Evolutionary conservation across 495 filamentous ascomycete genomes (phyloP).

Genomic region (Penicillium chermesinum): DNA sequence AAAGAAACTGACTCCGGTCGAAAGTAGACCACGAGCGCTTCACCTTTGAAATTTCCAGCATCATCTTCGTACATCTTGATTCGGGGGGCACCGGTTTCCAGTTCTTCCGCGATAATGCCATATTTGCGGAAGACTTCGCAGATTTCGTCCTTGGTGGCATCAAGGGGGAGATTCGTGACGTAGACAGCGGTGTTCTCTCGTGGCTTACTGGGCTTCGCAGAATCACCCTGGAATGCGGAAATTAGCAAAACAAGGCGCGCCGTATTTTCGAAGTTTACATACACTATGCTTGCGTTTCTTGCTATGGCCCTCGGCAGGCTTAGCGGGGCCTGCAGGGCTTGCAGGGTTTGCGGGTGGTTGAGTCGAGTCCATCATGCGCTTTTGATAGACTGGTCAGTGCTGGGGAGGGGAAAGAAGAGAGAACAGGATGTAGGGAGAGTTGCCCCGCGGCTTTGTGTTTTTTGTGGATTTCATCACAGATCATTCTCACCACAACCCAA

Average conservation of each 20-base stretch:
- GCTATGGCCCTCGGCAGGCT: constrained; percentile 56
- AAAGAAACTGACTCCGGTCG: constrained; percentile 83
- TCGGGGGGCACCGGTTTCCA: constrained; percentile 75
- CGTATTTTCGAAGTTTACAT: too few relatives aligned
- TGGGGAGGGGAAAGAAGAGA: too few relatives aligned
- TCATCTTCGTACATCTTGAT: constrained; percentile 92
- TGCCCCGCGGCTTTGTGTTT: too few relatives aligned
- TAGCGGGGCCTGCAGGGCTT: too few relatives aligned
- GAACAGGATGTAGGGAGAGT: too few relatives aligned
- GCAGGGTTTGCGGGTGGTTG: too few relatives aligned
- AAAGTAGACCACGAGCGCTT: constrained; percentile 90
- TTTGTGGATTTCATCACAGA: too few relatives aligned
- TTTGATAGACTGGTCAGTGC: too few relatives aligned
- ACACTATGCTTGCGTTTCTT: constrained; percentile 70
- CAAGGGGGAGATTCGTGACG: constrained; percentile 75
- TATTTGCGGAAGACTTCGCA: constrained; percentile 75
- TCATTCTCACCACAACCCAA: too few relatives aligned
- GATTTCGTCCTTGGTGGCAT: constrained; percentile 75
- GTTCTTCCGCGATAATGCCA: constrained; percentile 91
- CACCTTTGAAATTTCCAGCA: constrained; percentile 81
- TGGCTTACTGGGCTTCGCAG: constrained; percentile 55
- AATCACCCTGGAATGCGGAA: constrained; percentile 16
- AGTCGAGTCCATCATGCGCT: too few relatives aligned
- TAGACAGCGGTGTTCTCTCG: constrained; percentile 87
- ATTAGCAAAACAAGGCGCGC: too few relatives aligned